Evolutionary conservation across 768 basidiomycete species (phyloP).

Genomic region (Cyclocybe cylindracea): DNA sequence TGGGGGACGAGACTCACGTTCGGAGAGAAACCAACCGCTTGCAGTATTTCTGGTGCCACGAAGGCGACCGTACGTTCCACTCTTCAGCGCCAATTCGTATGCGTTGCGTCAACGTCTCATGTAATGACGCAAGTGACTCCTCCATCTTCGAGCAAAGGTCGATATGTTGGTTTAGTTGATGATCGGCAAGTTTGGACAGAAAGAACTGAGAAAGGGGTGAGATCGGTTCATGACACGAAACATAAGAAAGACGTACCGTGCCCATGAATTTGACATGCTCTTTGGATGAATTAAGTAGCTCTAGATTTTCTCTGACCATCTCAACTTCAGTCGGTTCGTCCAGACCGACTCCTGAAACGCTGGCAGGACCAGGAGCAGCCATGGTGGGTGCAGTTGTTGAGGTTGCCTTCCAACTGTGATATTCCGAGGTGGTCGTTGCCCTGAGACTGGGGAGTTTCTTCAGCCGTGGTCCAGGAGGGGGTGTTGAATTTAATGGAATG

Average conservation of each 20-base stretch:
- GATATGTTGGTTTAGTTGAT: conserved; percentile 27
- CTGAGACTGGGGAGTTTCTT: conserved; percentile 24
- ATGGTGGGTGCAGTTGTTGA: conserved; percentile 8
- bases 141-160: conserved; percentile 30
- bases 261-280: conserved; percentile 28
- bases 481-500: conserved; percentile 20
- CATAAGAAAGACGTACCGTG: conserved; percentile 20
- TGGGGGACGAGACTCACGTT: conserved; percentile 23
- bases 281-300: conserved; percentile 20
- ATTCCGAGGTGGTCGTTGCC: conserved; percentile 16
- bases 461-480: conserved; percentile 26
- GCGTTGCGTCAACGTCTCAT: conserved; percentile 22
- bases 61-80: conserved; percentile 30
- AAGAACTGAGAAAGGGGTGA: conserved; percentile 19
- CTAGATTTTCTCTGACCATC: conserved; percentile 24
- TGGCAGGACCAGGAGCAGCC: background rate
- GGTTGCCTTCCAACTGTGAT: conserved; percentile 9
- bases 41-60: conserved; percentile 34
- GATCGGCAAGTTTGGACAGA: conserved; percentile 18
- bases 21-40: conserved; percentile 32
- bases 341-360: conserved; percentile 8
- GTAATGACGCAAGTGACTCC: conserved; percentile 23
- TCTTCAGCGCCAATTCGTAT: conserved; percentile 30
- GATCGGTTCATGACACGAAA: background rate
- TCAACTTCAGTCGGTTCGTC: conserved; percentile 24